phyloP scores from a whole-genome alignment of 257 asterid species.

The Asclepias syriaca region DNA sequence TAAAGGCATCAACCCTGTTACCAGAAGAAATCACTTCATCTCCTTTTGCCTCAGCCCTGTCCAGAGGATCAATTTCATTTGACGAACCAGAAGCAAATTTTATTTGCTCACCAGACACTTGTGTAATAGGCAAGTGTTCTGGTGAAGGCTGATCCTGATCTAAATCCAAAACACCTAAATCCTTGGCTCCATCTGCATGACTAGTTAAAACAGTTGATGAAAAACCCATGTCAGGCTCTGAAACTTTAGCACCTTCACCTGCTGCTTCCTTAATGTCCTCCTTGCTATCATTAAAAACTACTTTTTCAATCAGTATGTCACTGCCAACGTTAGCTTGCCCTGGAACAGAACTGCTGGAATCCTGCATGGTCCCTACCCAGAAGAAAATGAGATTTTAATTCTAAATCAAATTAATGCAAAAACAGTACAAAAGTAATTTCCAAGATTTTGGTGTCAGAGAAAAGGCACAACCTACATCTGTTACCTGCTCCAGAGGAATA shows the following conservation, averaged over 20 bases:
- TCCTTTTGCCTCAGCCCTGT: slow-evolving; percentile 20
- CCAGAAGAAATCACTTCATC: slow-evolving; percentile 31
- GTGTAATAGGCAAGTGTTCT: slow-evolving; percentile 23
- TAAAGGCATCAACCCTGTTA: slow-evolving; percentile 24
- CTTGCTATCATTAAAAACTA: slow-evolving; percentile 28
- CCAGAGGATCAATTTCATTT: slow-evolving; percentile 28
- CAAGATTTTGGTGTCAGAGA: slow-evolving; percentile 40
- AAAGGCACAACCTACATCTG: slow-evolving; percentile 98
- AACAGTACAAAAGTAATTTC: not conserved
- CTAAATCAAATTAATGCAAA: slow-evolving; percentile 24
- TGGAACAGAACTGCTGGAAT: slow-evolving; percentile 45
- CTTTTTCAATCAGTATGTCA: slow-evolving; percentile 37
- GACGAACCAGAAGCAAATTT: slow-evolving; percentile 28
- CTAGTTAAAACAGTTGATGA: slow-evolving; percentile 24
- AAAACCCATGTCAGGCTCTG: slow-evolving; percentile 29
- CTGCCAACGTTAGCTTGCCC: slow-evolving; percentile 36
- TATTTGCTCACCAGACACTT: slow-evolving; percentile 28
- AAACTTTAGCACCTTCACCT: slow-evolving; percentile 25
- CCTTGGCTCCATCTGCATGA: slow-evolving; percentile 32
- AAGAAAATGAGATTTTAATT: slow-evolving; percentile 33
- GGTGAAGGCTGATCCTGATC: slow-evolving; percentile 24
- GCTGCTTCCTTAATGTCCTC: slow-evolving; percentile 25
- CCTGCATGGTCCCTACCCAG: slow-evolving; percentile 90
- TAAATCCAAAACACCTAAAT: slow-evolving; percentile 22
- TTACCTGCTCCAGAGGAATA: slow-evolving; percentile 76